A percentile compares a stretch with the other conserved stretches of the same genome.
These are phyloP conservation scores for Penicillium bialowiezense DNA, from an alignment of 495 filamentous ascomycete species.

Conservation along the genomic window DNA sequence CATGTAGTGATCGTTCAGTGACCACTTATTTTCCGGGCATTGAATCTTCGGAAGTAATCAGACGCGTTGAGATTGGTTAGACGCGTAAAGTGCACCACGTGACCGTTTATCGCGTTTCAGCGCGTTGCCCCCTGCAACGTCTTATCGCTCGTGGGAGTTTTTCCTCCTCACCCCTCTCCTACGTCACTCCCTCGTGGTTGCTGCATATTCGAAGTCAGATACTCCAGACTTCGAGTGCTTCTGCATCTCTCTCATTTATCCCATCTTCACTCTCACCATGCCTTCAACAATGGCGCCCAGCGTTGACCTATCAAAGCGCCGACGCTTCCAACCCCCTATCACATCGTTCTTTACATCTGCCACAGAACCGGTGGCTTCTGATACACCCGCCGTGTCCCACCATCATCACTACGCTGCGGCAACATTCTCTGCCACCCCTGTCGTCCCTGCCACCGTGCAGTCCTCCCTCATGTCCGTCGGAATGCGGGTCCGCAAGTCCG, in stretches of 20 bases:
- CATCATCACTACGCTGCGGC: slow-evolving; percentile 39
- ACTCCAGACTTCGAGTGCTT: background rate
- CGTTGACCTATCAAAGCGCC: slow-evolving; percentile 35
- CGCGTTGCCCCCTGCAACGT: too few species aligned
- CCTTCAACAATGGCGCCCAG: slow-evolving; percentile 14
- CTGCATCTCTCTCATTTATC: background rate
- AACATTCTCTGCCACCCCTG: slow-evolving; percentile 42
- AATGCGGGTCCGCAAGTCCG: slow-evolving; percentile 87
- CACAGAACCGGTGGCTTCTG: slow-evolving; percentile 9
- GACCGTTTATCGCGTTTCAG: background rate
- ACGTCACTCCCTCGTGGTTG: slow-evolving; percentile 1
- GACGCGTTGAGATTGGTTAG: too few species aligned
- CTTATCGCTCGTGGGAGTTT: background rate
- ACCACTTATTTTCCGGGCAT: too few species aligned
- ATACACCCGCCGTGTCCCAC: slow-evolving; percentile 29
- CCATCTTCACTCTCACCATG: slow-evolving; percentile 8
- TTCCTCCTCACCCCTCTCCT: background rate
- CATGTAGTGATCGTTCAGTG: too few species aligned
- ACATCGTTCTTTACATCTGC: slow-evolving; percentile 39
- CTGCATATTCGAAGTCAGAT: too few species aligned
- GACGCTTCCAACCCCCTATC: slow-evolving; percentile 48
- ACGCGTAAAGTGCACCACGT: background rate
- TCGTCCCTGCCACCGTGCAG: slow-evolving; percentile 63
- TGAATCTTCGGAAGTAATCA: background rate
- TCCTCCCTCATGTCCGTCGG: slow-evolving; percentile 80